A percentile compares a stretch with the other conserved stretches of the same genome.
These are phyloP conservation scores for Hypoxylon intermedium DNA, from an alignment of 495 filamentous ascomycete species.

Conservation along the genomic window DNA sequence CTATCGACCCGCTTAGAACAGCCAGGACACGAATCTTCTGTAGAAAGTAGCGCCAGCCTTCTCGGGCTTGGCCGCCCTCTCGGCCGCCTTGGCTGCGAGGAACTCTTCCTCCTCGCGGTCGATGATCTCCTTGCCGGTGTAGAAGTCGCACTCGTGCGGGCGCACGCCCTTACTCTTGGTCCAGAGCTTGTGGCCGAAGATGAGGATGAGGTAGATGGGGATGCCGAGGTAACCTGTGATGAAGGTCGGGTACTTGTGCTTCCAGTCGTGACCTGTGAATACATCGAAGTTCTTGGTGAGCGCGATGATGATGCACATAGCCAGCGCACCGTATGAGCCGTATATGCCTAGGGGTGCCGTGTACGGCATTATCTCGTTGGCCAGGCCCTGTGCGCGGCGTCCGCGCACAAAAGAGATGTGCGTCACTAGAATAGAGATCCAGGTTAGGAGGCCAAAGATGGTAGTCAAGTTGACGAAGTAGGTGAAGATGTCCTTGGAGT, in stretches of 20 bases:
- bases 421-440: constrained; percentile 83
- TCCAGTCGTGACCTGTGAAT: constrained; percentile 65
- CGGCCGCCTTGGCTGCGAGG: constrained; percentile 61
- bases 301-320: constrained; percentile 72
- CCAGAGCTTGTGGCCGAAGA: constrained; percentile 72
- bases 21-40: constrained; percentile 66
- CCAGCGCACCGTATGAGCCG: constrained; percentile 72
- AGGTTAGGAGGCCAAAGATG: constrained; percentile 80
- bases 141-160: constrained; percentile 70
- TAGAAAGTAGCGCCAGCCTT: constrained; percentile 60
- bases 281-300: constrained; percentile 81
- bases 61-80: constrained; percentile 46
- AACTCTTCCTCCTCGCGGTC: constrained; percentile 77
- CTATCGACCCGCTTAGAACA: constrained; percentile 64
- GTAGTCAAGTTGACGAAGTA: constrained; percentile 88
- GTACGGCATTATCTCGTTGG: constrained; percentile 70
- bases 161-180: constrained; percentile 60
- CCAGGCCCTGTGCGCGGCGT: constrained; percentile 74
- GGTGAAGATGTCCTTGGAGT: constrained; percentile 72
- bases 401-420: constrained; percentile 82
- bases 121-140: constrained; percentile 73
- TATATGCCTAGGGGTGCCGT: constrained; percentile 71
- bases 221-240: constrained; percentile 85
- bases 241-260: constrained; percentile 73
- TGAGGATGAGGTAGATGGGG: constrained; percentile 74